Conservation (phyloP, 1,139 yeast species). For the Pichia inconspicua region DNA sequence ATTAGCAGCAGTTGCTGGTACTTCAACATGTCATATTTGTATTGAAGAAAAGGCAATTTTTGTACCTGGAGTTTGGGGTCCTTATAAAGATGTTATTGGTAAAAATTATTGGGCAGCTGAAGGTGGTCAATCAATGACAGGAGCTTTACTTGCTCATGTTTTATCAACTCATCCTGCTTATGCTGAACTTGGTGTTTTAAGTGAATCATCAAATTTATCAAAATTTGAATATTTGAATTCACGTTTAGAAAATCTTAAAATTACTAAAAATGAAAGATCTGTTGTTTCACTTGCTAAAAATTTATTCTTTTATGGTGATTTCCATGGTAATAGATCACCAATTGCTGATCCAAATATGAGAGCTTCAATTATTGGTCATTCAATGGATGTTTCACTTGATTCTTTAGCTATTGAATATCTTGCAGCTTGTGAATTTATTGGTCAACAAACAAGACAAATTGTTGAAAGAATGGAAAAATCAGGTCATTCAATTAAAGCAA, state of each 20-base stretch:
- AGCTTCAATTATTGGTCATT: conserved; percentile 87
- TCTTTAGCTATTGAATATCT: conserved; percentile 79
- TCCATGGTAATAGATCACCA: conserved; percentile 94
- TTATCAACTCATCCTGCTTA: conserved; percentile 85
- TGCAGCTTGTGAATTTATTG: conserved; percentile 95
- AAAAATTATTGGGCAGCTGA: conserved; percentile 94
- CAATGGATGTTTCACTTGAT: conserved; percentile 81
- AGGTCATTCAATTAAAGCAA: conserved; percentile 69
- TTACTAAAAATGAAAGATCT: conserved; percentile 50
- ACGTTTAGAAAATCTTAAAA: conserved; percentile 60
- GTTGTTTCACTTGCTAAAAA: conserved; percentile 78
- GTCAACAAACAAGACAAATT: conserved; percentile 94
- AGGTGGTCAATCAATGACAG: conserved; percentile 97
- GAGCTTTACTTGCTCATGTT: conserved; percentile 89
- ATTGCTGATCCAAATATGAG: conserved; percentile 91
- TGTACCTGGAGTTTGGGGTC: conserved; percentile 98
- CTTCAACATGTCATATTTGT: conserved; percentile 93
- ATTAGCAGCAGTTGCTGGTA: conserved; percentile 96
- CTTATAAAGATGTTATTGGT: conserved; percentile 86
- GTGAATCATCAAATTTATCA: conserved; percentile 57
- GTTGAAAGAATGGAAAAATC: conserved; percentile 72
- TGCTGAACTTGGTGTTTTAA: conserved; percentile 44
- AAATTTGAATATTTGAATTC: conserved; percentile 78
- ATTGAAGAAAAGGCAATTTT: conserved; percentile 79
- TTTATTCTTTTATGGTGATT: conserved; percentile 88